Base-by-base conservation (phyloP, 306 rosid species). In the Vigna unguiculata region DNA sequence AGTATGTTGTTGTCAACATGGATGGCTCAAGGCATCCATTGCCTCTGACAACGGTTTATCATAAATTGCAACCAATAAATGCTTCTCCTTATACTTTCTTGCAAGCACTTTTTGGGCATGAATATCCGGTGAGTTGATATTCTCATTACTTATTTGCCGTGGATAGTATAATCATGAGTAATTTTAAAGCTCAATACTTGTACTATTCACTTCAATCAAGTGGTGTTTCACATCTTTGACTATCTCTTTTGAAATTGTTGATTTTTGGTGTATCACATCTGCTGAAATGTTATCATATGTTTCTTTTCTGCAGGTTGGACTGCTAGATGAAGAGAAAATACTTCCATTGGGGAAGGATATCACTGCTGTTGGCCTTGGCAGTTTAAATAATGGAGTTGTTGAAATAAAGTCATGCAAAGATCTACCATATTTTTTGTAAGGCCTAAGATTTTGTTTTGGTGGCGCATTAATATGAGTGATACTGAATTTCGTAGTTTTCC, bases 371-470 rank as follows among this genome's bases (percentile, higher is more conserved):
- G 99, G 99, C 78, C 52, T 81, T 41, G 89, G 87, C 90, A 81
- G 83, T 83, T 74, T 87, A 28, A 84, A 64, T 74, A 78, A 86
- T 73, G 98, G 91, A 81, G 65, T 85, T 76, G 85, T 82, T 22
- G 98, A 88, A 86, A 91, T 96, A 73, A 92, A 89, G 82, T 88
- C 93, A 7, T 89, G 96, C 96, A 74, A 84, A 59, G 88, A 92
- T 77, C 81, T 96, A 74, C 99, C 99, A 9, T 88, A 84, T 84
- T 96, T 91, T 81, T 80, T 96, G 99, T 96, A 67, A 89, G 97
- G 34, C 57, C 47, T 53, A 16, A 1, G 6, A 28, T 40, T 12
- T 41, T 58, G 38, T 60, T 24, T 32, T 43, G 4, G 24, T 61
- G 74, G 15, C 64, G 8, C 40, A 49, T 38, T 14, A 15, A 36